phyloP scores from a whole-genome alignment of 1,284 basidiomycete species.

The Salmacisia buchloeana region DNA sequence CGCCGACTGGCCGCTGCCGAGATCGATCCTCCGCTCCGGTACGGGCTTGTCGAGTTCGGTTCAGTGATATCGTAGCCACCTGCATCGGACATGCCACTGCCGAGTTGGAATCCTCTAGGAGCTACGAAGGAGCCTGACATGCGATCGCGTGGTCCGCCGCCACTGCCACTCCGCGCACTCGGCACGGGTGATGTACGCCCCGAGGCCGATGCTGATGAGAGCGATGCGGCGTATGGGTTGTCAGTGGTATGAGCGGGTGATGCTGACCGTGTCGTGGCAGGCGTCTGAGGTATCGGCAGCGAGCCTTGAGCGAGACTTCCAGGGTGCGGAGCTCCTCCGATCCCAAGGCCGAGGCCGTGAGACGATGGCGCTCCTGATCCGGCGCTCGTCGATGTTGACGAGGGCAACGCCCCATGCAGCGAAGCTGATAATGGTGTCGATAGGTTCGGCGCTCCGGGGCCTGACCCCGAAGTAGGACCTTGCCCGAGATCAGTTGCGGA shows the following conservation, averaged over 20 bases:
- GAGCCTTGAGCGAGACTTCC: not conserved
- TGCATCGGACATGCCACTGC: not conserved
- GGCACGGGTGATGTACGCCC: slow-evolving; percentile 30
- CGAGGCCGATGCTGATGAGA: slow-evolving; percentile 11
- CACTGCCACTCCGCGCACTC: slow-evolving; percentile 6
- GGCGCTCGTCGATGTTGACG: not conserved
- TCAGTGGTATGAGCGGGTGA: slow-evolving; percentile 23
- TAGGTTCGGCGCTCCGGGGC: not conserved
- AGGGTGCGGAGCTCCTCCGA: too few species aligned
- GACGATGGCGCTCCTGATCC: not conserved
- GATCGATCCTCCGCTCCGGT: slow-evolving; percentile 19
- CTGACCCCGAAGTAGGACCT: not conserved
- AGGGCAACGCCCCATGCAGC: not conserved
- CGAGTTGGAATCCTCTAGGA: slow-evolving; percentile 15
- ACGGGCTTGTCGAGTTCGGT: slow-evolving; percentile 24
- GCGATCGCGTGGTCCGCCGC: too few species aligned
- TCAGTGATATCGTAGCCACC: slow-evolving; percentile 19
- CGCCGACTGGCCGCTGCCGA: slow-evolving; percentile 23
- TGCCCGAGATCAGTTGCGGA: too few species aligned
- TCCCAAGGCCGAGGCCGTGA: not conserved
- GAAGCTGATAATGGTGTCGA: not conserved
- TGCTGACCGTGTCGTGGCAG: slow-evolving; percentile 25
- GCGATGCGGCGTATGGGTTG: slow-evolving; percentile 16
- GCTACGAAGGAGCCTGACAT: slow-evolving; percentile 6
- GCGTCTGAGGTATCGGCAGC: slow-evolving; percentile 23